A percentile compares a stretch with the other conserved stretches of the same genome.
Conservation (phyloP, 1,284 basidiomycete genomes). For the Fistulina hepatica region DNA sequence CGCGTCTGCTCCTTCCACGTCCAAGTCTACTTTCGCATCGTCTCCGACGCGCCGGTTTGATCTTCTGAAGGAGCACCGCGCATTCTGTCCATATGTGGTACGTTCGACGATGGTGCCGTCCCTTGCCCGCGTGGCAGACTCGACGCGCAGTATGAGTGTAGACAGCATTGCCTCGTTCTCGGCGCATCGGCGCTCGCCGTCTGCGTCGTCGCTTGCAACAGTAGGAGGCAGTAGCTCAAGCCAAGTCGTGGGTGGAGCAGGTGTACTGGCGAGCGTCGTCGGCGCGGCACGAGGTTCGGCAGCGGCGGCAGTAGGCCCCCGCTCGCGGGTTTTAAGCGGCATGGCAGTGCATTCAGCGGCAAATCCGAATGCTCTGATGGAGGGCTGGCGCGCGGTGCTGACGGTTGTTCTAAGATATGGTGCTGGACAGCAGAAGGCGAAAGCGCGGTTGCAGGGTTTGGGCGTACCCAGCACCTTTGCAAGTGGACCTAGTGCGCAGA, state of each 20-base stretch:
- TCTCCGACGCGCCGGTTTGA: constrained; percentile 49
- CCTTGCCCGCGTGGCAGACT: constrained; percentile 27
- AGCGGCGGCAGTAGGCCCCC: no score
- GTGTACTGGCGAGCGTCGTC: no score
- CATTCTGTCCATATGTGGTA: constrained; percentile 71
- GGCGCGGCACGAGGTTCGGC: no score
- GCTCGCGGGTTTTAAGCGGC: constrained; percentile 11
- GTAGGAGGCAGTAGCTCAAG: constrained; percentile 21
- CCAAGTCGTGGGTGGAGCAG: background rate
- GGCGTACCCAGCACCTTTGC: no score
- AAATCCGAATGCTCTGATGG: constrained; percentile 24
- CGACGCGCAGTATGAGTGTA: constrained; percentile 12
- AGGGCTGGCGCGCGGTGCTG: constrained; percentile 70
- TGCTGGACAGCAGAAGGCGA: constrained; percentile 44
- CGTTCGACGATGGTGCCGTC: constrained; percentile 56
- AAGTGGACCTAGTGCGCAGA: no score
- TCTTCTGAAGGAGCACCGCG: constrained; percentile 65
- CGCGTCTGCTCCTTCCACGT: constrained; percentile 7
- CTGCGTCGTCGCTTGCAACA: constrained; percentile 24
- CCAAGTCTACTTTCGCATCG: constrained; percentile 8
- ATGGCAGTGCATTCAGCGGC: constrained; percentile 16
- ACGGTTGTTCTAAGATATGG: constrained; percentile 55
- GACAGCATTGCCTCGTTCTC: background rate
- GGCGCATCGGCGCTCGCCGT: constrained; percentile 16
- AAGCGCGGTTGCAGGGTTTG: no score